A percentile compares a stretch with the other conserved stretches of the same genome.
Evolutionary conservation across 2,329 filamentous ascomycete genomes (phyloP).

Genomic region (Cladosporium sp.): DNA sequence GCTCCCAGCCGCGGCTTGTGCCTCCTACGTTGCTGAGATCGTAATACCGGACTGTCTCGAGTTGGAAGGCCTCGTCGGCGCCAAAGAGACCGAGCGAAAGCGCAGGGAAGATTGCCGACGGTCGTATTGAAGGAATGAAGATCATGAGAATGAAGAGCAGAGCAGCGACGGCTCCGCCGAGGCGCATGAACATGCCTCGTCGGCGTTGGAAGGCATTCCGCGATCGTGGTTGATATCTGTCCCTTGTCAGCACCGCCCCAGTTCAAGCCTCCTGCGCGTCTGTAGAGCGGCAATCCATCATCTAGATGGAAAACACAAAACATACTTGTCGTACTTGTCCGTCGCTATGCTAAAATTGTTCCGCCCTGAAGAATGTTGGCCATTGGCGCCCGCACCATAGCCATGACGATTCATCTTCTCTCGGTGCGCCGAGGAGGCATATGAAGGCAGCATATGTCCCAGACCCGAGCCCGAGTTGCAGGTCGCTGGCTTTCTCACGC

Average conservation of each 20-base stretch:
- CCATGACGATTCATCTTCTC: slow-evolving; percentile 89
- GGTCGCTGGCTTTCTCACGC: not conserved
- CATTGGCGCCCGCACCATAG: slow-evolving; percentile 67
- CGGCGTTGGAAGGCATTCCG: slow-evolving; percentile 68
- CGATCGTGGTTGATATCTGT: slow-evolving; percentile 81
- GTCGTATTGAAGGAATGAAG: slow-evolving; percentile 73
- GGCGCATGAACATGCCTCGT: slow-evolving; percentile 68
- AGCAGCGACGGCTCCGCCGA: slow-evolving; percentile 58
- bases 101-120: slow-evolving; percentile 58
- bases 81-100: slow-evolving; percentile 70
- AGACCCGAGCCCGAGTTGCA: not conserved
- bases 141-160: slow-evolving; percentile 65
- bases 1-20: slow-evolving; percentile 89
- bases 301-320: not conserved
- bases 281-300: not conserved
- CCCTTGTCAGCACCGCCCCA: slow-evolving; percentile 17
- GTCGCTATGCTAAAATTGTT: slow-evolving; percentile 81
- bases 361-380: slow-evolving; percentile 59
- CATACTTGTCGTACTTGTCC: slow-evolving; percentile 67
- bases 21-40: slow-evolving; percentile 90
- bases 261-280: not conserved
- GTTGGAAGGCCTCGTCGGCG: slow-evolving; percentile 66
- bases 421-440: slow-evolving; percentile 50
- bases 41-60: slow-evolving; percentile 96
- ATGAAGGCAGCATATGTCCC: slow-evolving; percentile 59